Conservation (phyloP, 176 grass and related monocot species). For the Carex littledalei region DNA sequence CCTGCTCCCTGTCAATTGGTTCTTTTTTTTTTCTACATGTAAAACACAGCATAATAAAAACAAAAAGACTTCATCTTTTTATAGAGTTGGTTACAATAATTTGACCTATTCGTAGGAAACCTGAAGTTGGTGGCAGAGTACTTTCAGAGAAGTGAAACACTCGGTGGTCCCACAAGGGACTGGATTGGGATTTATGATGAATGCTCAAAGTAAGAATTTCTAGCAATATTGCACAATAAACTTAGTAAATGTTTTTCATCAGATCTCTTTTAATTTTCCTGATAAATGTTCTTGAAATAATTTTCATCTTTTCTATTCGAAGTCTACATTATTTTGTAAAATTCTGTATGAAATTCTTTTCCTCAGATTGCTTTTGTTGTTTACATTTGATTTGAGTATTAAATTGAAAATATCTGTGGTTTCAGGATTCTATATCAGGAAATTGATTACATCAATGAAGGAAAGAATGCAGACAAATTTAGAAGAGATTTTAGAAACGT, state of each 20-base stretch:
- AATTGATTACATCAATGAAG: slow-evolving; percentile 99
- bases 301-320: not conserved
- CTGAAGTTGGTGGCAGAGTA: slow-evolving; percentile 83
- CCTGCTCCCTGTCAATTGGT: not conserved
- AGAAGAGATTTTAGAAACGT: slow-evolving; percentile 96
- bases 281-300: not conserved
- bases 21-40: not conserved
- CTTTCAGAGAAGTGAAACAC: slow-evolving; percentile 85
- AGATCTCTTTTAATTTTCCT: not conserved
- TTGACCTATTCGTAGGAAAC: slow-evolving; percentile 46
- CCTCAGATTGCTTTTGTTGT: not conserved
- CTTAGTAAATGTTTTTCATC: not conserved
- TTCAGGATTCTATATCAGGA: slow-evolving; percentile 96
- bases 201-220: slow-evolving; percentile 86
- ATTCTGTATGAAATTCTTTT: not conserved
- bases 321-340: not conserved
- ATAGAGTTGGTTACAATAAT: not conserved
- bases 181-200: slow-evolving; percentile 98
- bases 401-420: slow-evolving; percentile 16
- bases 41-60: slow-evolving; percentile 1
- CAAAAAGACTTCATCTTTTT: not conserved
- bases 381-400: not conserved
- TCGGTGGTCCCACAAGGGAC: slow-evolving; percentile 87
- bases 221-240: slow-evolving; percentile 4
- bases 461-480: slow-evolving; percentile 97